Base-by-base conservation (phyloP, 345 rosid species). In the Gossypium sturtianum region DNA sequence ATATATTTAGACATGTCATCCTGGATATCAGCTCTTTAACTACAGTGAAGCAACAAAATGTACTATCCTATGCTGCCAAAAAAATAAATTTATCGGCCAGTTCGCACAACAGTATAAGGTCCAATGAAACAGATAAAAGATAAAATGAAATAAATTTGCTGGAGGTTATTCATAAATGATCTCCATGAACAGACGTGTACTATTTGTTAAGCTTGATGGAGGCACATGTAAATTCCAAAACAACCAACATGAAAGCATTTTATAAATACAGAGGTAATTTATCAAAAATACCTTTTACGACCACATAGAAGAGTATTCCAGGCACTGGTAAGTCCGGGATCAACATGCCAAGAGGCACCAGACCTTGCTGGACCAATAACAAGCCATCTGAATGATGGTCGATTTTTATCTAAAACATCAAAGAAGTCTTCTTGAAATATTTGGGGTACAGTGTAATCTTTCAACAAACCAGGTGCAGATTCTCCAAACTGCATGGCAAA, bases 311-410 rank as follows among this genome's bases (percentile, higher is more conserved):
- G 89, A 68, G 98, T 92, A 84, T 94, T 94, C 98, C 98, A 94
- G 66, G 98, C 98, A 74, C 97, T 90, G 70, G 98, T 94, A 67
- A 94, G 98, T 71, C 97, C 90, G 41, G 98, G 98, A 82, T 94
- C 97, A 71, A 94, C 90, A 83, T 92, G 98, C 97, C 98, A 94
- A 64, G 98, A 94, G 48, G 98, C 98, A 78, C 98, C 98, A 62
- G 97, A 94, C 80, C 98, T 89, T 91, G 90, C 92, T 7, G 98
- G 98, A 58, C 98, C 98, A 75, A 94, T 84, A 56, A 94, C 89
- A 80, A 94, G 83, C 98, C 98, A 94, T 86, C 93, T 88, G 78
- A 77, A 94, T 43, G 97, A 87, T 41, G 98, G 98, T 45, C 97
- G 88, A 71, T 92, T 92, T 71, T 64, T 66, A 83, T 88, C 92